Percentiles rank a stretch among this genome's conserved stretches.
phyloP scores from a whole-genome alignment of 345 rosid species.

The Lepidium didymum region DNA sequence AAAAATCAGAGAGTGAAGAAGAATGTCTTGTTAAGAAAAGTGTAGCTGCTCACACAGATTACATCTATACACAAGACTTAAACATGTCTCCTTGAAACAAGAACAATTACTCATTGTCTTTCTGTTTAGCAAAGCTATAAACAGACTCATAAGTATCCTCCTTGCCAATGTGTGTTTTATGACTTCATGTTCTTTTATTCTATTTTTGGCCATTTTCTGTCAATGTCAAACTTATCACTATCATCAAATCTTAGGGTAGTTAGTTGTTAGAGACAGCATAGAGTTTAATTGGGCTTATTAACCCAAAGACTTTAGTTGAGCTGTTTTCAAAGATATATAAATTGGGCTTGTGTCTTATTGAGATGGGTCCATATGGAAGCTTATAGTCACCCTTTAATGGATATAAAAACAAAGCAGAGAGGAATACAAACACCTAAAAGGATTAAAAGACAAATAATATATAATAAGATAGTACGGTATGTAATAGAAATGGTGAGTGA shows the following conservation, averaged over 20 bases:
- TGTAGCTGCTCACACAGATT: slow-evolving; percentile 45
- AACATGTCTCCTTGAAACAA: slow-evolving; percentile 24
- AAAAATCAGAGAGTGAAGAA: slow-evolving; percentile 32
- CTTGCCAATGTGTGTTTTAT: neutral
- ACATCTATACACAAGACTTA: slow-evolving; percentile 50
- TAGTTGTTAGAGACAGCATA: neutral
- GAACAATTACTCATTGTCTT: neutral
- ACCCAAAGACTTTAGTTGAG: neutral
- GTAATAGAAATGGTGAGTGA: neutral
- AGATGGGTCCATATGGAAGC: neutral
- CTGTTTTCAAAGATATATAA: neutral
- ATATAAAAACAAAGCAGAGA: neutral
- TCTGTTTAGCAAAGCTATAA: neutral
- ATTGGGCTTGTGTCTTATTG: neutral
- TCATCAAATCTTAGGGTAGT: neutral
- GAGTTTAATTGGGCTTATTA: neutral
- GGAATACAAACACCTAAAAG: neutral
- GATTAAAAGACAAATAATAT: neutral
- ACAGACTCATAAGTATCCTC: neutral
- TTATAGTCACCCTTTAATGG: neutral
- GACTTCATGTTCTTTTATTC: slow-evolving; percentile 16
- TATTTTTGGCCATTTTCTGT: neutral
- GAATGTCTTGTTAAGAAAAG: slow-evolving; percentile 41
- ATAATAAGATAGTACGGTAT: neutral
- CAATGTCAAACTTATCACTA: neutral